Base-by-base conservation (phyloP, 306 rosid species). In the Lablab purpureus region DNA sequence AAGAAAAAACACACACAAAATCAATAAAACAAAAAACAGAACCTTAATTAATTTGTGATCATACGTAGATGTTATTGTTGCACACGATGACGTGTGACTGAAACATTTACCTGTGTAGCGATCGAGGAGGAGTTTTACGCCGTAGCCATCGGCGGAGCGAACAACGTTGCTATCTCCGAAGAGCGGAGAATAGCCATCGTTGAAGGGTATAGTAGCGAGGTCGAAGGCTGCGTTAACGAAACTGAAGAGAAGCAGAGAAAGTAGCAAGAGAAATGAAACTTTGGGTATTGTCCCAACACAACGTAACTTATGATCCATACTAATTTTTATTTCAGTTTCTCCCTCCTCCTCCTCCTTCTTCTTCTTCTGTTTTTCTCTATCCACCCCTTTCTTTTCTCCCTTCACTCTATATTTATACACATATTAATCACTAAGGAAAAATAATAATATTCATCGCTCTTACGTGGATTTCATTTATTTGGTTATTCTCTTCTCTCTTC, bases 161-260 rank as follows among this genome's bases (percentile, higher is more conserved):
- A 96, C 97, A 21, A 96, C 85, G 83, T 96, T 93, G 71, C 79
- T 58, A 10, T 90, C 91, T 43, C 99, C 99, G 74, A 93, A 96
- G 59, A 96, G 91, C 18, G 84, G 89, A n/a, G 83, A 36, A 80
- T 81, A 96, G 0, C 88, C 96, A 3, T 83, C 90, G 75, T 88
- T 76, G 87, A 96, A 95, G 25, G 94, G 88, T 36, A 93, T 80
- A 83, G 96, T 82, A 64, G 90, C 83, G 71, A 91, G 78, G 79
- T 89, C 87, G 76, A 91, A 96, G 49, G 92, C 83, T 12, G 89
- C 86, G 83, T 82, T 64, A 50, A 80, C 18, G 72, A 22, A 46
- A 36, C 22, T 49, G 62, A 79, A 69, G 49, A 84, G 28, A 43
- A 27, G 40, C 2, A 81, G 47, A 43, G 79, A 71, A 76, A 46